Base-by-base conservation (phyloP, 495 filamentous ascomycete species). In the Daldinia decipiens region DNA sequence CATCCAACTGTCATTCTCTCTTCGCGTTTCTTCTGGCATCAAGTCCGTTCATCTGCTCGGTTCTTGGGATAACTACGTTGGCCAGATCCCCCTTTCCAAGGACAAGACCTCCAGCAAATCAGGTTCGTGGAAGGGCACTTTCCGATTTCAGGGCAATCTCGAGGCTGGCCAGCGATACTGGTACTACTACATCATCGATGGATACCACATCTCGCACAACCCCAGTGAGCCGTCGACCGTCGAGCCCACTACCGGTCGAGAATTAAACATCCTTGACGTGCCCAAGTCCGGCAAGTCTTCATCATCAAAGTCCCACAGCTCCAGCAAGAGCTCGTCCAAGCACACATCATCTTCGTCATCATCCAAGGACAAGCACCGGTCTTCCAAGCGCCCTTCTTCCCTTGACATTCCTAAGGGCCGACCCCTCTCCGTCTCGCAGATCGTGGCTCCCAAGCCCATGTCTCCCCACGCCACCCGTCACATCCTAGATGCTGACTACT, bases 151-250 rank as follows among this genome's bases (percentile, higher is more conserved):
- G 83, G 90, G 89, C 78, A 91, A 92, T 65, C 86, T 97, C 59
- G 88, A 94, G 84, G 85, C 92, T 61, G 93, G 94, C 65, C 87
- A 90, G 76, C 90, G 95, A 73, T 98, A 98, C 90, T 99, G 96
- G 95, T 99, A 98, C 89, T 99, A 99, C 87, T 99, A 97, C 86
- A 97, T 99, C 91, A 96, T 98, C 83, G 95, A 99, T 78, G 95
- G 95, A 66, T 98, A 98, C 89, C 94, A 98, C 81, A 91, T 97
- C 79, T 95, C 95, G 53, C 95, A 98, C 86, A 95, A 99, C 82
- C 95, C 96, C 56, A 93, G 92, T 76, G 88, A 92, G 78, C 87
- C 91, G 63, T 93, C 90, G 79, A 97, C 93, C 81, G 90, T 91
- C 76, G 95, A 99, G 86, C 94, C 95, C 74, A 98, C 94, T 76